Evolutionary conservation across 2,329 filamentous ascomycete species (phyloP).

Genomic region (Xylaria hypoxylon): DNA sequence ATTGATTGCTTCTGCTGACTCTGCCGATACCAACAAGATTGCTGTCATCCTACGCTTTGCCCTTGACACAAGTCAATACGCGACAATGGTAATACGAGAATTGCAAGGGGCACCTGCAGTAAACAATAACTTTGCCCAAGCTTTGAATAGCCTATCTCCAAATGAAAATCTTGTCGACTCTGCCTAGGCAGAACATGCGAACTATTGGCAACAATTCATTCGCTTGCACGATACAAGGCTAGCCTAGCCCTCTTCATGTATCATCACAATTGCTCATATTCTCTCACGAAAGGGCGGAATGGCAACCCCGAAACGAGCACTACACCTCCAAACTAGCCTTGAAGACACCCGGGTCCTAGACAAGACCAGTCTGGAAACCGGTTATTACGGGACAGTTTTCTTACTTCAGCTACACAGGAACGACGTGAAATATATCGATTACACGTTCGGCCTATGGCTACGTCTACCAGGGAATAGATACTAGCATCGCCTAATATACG

Average conservation of each 20-base stretch:
- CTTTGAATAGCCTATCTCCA: background rate
- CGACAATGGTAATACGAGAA: conserved; percentile 52
- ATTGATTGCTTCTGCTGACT: conserved; percentile 10
- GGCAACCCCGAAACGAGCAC: background rate
- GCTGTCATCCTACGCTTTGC: conserved; percentile 52
- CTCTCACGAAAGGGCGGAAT: background rate
- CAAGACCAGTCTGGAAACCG: background rate
- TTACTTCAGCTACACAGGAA: background rate
- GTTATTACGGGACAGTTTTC: background rate
- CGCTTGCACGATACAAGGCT: background rate
- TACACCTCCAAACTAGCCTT: background rate
- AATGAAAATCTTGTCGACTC: conserved; percentile 7
- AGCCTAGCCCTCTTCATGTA: background rate
- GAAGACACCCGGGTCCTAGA: background rate
- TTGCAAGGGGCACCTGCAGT: conserved; percentile 44
- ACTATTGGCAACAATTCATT: background rate
- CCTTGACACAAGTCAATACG: conserved; percentile 52
- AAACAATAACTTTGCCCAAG: conserved; percentile 16
- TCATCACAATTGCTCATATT: background rate
- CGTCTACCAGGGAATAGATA: background rate
- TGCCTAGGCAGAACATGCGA: conserved; percentile 9
- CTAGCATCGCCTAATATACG: background rate
- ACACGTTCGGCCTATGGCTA: background rate
- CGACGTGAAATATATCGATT: background rate
- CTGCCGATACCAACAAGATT: conserved; percentile 46